phyloP scores from a whole-genome alignment of 2,329 filamentous ascomycete genomes.

The Cordyceps javanica region DNA sequence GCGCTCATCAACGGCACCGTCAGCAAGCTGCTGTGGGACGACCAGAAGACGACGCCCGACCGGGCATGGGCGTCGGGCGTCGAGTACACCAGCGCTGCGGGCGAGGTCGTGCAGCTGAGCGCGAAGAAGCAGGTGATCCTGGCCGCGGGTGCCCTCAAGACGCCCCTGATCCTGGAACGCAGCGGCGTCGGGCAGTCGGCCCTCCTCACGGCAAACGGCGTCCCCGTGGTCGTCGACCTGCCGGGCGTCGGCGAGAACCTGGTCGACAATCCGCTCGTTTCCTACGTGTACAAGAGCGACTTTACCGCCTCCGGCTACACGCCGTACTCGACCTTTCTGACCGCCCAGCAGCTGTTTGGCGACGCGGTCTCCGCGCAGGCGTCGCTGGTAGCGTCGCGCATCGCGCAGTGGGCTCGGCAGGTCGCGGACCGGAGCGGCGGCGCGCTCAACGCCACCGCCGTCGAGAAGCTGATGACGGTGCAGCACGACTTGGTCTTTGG shows the following conservation, averaged over 20 bases:
- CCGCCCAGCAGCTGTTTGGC: constrained; percentile 30
- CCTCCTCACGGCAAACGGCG: constrained; percentile 35
- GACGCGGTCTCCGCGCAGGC: constrained; percentile 19
- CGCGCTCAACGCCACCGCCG: constrained; percentile 22
- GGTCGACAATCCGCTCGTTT: constrained; percentile 40
- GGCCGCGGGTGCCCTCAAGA: constrained; percentile 43
- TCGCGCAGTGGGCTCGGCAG: constrained; percentile 26
- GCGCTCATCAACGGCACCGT: constrained; percentile 33
- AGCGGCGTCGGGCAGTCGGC: constrained; percentile 45
- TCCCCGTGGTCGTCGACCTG: constrained; percentile 36
- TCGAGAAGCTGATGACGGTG: constrained; percentile 35
- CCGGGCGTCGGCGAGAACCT: constrained; percentile 49
- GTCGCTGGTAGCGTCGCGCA: constrained; percentile 18
- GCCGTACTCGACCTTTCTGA: constrained; percentile 29
- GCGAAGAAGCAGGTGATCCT: constrained; percentile 42
- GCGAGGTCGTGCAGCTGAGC: constrained; percentile 26
- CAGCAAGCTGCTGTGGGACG: constrained; percentile 24
- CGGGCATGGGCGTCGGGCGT: constrained; percentile 26
- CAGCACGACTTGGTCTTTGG: constrained; percentile 45
- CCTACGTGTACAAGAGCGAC: constrained; percentile 21
- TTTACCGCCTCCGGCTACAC: constrained; percentile 20
- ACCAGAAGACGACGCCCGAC: background rate
- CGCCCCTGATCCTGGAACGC: constrained; percentile 45
- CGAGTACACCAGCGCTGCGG: constrained; percentile 31
- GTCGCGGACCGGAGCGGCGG: constrained; percentile 22